Evolutionary conservation across 345 rosid species (phyloP).

Genomic region (Linum tenue): DNA sequence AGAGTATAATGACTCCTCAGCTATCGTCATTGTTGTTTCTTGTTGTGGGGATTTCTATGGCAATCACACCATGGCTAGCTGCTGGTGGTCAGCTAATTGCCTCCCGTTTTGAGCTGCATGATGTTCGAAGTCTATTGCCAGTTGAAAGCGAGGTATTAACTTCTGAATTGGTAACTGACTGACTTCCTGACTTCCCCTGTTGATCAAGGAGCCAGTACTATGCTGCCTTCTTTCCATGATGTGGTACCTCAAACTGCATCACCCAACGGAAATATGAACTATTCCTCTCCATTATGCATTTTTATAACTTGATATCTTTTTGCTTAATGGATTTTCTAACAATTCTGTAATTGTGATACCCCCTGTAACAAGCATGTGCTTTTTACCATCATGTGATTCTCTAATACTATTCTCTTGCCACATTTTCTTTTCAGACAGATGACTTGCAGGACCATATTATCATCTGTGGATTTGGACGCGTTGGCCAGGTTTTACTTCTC

Average conservation of each 20-base stretch:
- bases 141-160: slow-evolving; percentile 86
- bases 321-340: background rate
- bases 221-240: too few species aligned
- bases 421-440: slow-evolving; percentile 64
- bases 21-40: slow-evolving; percentile 87
- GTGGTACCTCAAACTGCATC: too few species aligned
- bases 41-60: slow-evolving; percentile 96
- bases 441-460: slow-evolving; percentile 97
- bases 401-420: slow-evolving; percentile 12
- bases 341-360: background rate
- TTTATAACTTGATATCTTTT: too few species aligned
- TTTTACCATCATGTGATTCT: background rate
- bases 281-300: too few species aligned
- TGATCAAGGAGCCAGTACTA: too few species aligned
- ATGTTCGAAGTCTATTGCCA: slow-evolving; percentile 87
- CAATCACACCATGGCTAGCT: slow-evolving; percentile 94
- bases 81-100: slow-evolving; percentile 98
- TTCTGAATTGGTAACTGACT: background rate
- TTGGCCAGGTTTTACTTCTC: slow-evolving; percentile 66
- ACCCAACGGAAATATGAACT: too few species aligned
- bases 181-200: too few species aligned
- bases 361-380: background rate
- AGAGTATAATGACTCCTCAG: slow-evolving; percentile 96
- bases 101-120: slow-evolving; percentile 91
- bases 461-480: slow-evolving; percentile 94